phyloP scores from a whole-genome alignment of 768 basidiomycete genomes.

The Bullera alba region DNA sequence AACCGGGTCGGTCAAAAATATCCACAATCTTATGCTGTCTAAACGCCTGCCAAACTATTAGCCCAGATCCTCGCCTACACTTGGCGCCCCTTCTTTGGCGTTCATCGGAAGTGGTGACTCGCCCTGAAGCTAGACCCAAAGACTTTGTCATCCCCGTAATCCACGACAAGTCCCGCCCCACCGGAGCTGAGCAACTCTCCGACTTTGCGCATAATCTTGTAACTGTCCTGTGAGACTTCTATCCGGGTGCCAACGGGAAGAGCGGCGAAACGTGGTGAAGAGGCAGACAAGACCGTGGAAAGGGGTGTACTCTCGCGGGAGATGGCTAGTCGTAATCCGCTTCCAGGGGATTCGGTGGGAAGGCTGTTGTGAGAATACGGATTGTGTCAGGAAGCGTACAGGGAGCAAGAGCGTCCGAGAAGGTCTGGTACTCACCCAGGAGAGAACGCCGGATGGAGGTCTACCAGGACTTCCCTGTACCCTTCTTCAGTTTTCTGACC shows the following conservation, averaged over 20 bases:
- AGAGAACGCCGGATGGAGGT: constrained; percentile 47
- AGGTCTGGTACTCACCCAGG: constrained; percentile 12
- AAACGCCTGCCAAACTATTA: constrained; percentile 92
- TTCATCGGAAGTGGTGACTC: constrained; percentile 44
- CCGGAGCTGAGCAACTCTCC: constrained; percentile 56
- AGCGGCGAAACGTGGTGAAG: constrained; percentile 63
- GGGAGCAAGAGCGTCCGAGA: background rate
- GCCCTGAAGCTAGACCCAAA: constrained; percentile 76
- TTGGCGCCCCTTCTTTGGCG: no score
- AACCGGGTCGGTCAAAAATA: constrained; percentile 74
- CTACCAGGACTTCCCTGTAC: constrained; percentile 79
- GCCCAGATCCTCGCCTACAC: no score
- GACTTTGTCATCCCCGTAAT: constrained; percentile 72
- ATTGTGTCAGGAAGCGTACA: background rate
- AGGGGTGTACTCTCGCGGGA: constrained; percentile 56
- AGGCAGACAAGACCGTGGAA: constrained; percentile 50
- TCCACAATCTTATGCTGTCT: constrained; percentile 77
- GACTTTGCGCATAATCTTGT: constrained; percentile 61
- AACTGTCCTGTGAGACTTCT: constrained; percentile 71
- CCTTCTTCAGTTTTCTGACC: constrained; percentile 57
- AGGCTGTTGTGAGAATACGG: no score
- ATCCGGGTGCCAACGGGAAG: constrained; percentile 66
- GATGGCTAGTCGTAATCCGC: constrained; percentile 59
- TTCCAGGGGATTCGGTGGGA: constrained; percentile 35
- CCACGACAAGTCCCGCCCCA: constrained; percentile 66